Conservation (phyloP, 257 asterid species). For the Solanum pinnatisectum region DNA sequence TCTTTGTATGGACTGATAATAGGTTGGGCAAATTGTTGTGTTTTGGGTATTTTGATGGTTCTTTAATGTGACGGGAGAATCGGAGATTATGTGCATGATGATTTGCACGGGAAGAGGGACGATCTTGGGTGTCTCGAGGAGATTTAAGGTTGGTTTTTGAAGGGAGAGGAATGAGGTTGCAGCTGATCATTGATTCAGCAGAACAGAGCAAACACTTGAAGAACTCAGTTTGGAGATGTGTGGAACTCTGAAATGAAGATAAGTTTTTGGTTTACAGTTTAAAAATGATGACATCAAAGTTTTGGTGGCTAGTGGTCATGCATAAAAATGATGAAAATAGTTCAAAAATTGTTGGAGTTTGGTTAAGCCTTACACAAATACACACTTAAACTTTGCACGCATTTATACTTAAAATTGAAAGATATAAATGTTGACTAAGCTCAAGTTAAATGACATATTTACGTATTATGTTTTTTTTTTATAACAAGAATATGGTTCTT, state of each 20-base stretch:
- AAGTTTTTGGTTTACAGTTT: not conserved
- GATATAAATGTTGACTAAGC: too few relatives aligned
- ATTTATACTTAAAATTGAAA: too few relatives aligned
- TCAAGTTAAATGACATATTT: too few relatives aligned
- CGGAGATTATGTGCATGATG: slow-evolving; percentile 1
- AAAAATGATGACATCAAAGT: not conserved
- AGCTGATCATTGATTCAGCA: slow-evolving; percentile 5
- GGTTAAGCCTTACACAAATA: not conserved
- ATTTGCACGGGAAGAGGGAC: slow-evolving; percentile 12
- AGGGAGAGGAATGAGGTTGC: slow-evolving; percentile 19
- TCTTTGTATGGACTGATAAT: slow-evolving; percentile 45
- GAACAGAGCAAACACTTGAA: not conserved
- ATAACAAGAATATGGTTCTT: too few relatives aligned
- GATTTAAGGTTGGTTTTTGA: slow-evolving; percentile 3
- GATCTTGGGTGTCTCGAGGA: slow-evolving; percentile 11
- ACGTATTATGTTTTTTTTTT: too few relatives aligned
- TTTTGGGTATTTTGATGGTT: slow-evolving; percentile 13
- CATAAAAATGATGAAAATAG: not conserved
- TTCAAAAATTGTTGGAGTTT: not conserved
- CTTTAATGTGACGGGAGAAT: not conserved
- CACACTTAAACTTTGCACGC: too few relatives aligned
- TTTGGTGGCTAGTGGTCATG: not conserved
- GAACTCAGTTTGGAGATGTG: not conserved
- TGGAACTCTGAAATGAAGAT: not conserved
- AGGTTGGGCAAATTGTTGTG: slow-evolving; percentile 39